These are phyloP conservation scores for Apiotrichum sp. DNA, from an alignment of 1,284 basidiomycete genomes.

Conservation along the genomic window DNA sequence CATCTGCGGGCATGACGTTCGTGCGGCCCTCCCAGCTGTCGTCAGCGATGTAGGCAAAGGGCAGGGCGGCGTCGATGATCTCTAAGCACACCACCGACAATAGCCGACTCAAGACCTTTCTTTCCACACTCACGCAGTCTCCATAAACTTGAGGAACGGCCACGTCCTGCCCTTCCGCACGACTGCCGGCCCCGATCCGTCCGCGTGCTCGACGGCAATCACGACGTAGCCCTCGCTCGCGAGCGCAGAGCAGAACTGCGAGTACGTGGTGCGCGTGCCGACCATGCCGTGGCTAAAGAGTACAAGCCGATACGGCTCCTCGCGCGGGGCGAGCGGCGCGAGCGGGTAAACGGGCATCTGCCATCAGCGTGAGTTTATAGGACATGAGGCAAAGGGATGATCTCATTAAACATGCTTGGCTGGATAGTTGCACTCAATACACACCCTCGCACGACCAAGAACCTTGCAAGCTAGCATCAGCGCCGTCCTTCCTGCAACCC, in stretches of 20 bases:
- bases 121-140: slow-evolving; percentile 51
- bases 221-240: slow-evolving; percentile 70
- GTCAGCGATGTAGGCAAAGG: slow-evolving; percentile 1
- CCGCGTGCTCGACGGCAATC: slow-evolving; percentile 67
- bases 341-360: not conserved
- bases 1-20: not conserved
- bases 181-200: slow-evolving; percentile 60
- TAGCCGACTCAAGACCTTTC: too few species aligned
- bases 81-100: too few species aligned
- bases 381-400: not conserved
- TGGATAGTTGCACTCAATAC: not conserved
- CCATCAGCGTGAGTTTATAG: not conserved
- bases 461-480: not conserved
- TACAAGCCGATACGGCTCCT: slow-evolving; percentile 58
- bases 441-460: not conserved
- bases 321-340: not conserved
- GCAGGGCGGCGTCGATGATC: not conserved
- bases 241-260: slow-evolving; percentile 60
- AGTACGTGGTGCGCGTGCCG: slow-evolving; percentile 64
- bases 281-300: slow-evolving; percentile 76
- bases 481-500: too few species aligned
- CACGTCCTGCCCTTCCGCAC: slow-evolving; percentile 15
- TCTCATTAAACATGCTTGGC: not conserved
- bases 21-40: not conserved
- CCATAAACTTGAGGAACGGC: slow-evolving; percentile 48